Evolutionary conservation across 1,284 basidiomycete species (phyloP).

Genomic region (Volvariella surrecta): DNA sequence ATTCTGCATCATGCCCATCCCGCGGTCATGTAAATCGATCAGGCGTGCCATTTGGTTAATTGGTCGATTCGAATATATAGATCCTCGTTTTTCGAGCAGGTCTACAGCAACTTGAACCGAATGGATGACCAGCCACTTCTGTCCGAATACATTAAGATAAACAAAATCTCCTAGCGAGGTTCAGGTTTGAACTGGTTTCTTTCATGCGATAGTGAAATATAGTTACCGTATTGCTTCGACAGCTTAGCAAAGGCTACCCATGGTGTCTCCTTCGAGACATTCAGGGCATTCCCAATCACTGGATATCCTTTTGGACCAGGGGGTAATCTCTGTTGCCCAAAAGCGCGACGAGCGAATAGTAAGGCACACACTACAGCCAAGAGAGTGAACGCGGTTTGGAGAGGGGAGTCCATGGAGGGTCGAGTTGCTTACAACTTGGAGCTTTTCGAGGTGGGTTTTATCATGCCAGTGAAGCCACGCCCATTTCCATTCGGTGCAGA

Average conservation of each 20-base stretch:
- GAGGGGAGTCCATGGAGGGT: no score
- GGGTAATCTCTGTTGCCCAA: background rate
- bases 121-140: conserved; percentile 4
- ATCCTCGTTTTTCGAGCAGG: conserved; percentile 7
- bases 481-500: no score
- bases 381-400: no score
- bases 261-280: background rate
- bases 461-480: no score
- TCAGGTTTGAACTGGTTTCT: no score
- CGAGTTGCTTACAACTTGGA: no score
- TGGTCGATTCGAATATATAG: conserved; percentile 13
- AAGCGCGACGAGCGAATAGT: no score
- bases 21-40: conserved; percentile 25
- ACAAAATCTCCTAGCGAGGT: conserved; percentile 4
- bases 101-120: conserved; percentile 5
- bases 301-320: conserved; percentile 2
- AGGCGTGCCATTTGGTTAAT: conserved; percentile 24
- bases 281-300: conserved; percentile 1
- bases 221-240: conserved; percentile 5
- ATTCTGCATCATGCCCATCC: conserved; percentile 27
- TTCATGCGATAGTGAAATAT: no score
- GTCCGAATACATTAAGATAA: conserved; percentile 5
- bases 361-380: no score
- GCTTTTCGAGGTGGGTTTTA: no score
- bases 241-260: background rate